These are phyloP conservation scores for Penicillium robsamsonii DNA, from an alignment of 495 filamentous ascomycete species.

Conservation along the genomic window DNA sequence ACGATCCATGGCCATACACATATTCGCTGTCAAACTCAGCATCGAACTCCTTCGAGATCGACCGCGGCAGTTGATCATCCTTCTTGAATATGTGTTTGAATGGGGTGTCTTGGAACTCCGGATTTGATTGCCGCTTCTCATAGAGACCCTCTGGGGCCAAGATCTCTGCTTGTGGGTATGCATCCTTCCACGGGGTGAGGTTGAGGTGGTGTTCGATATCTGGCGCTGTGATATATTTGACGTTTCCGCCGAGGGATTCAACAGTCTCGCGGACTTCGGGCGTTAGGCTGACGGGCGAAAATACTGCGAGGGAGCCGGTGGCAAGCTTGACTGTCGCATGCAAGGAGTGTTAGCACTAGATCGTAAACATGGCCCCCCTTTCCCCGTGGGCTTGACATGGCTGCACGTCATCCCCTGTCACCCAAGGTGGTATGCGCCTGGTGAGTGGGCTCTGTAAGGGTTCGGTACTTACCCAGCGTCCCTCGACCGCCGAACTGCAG, in stretches of 20 bases:
- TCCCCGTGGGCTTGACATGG: not conserved
- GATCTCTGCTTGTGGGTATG: constrained; percentile 73
- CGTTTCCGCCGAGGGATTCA: constrained; percentile 61
- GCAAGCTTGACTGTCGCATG: constrained; percentile 65
- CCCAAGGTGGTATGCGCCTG: not conserved
- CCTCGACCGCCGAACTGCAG: constrained; percentile 83
- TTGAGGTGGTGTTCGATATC: constrained; percentile 95
- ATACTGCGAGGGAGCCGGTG: constrained; percentile 77
- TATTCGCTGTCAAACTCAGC: constrained; percentile 83
- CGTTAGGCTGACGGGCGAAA: constrained; percentile 85
- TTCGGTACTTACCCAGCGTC: constrained; percentile 64
- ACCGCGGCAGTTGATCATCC: constrained; percentile 47
- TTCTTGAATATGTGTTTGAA: constrained; percentile 68
- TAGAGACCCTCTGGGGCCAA: constrained; percentile 82
- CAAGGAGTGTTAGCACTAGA: constrained; percentile 15
- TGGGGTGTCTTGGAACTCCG: constrained; percentile 63
- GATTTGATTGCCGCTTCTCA: constrained; percentile 72
- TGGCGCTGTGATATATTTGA: constrained; percentile 80
- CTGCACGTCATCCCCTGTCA: not conserved
- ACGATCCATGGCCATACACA: constrained; percentile 74
- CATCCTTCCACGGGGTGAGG: constrained; percentile 75
- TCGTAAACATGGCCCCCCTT: not conserved
- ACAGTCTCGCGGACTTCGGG: constrained; percentile 69
- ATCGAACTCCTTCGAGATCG: constrained; percentile 76
- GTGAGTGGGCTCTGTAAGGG: constrained; percentile 11